Base-by-base conservation (phyloP, 352 stramenopile species). In the Pythium folliculosum region DNA sequence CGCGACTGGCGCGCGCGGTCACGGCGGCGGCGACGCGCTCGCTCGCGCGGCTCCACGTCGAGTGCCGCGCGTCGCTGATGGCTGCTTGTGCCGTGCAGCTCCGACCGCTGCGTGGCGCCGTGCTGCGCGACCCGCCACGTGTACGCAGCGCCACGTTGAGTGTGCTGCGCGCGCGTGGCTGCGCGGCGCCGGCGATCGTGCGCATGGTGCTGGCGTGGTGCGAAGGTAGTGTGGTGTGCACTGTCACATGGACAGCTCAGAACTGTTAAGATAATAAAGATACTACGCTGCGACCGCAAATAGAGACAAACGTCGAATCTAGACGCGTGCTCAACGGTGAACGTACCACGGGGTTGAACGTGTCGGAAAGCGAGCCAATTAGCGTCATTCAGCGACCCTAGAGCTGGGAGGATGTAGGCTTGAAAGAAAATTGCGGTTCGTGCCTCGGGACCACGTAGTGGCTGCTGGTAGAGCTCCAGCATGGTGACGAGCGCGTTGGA, bases 91-190 rank as follows among this genome's bases (percentile, higher is more conserved):
- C 14, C 35, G 48, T 10, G 48, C 23, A 35, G 25, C 17, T 54
- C 10, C 9, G 23, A 3, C 48, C 48, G 9, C 14, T 54, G 48
- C 10, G 48, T 17, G 48, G n/a, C 16, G 5, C 13, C n/a, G 53
- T 49, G 53, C n/a, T 60, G 35, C 32, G 3, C 8, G 53, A 60
- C 14, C 35, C 53, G n/a, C 35, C 37, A 35, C 54, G 54, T 22
- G 37, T 50, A 5, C 43, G 21, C 2, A 13, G 38, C 22, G 54
- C 54, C 0, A 38, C 50, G 22, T n/a, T 61, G 37, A 61, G 54
- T 22, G 54, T 61, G 21, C n/a, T 61, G 37, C 35, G 38, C 16
- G 54, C 22, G n/a, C 38, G 21, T 25, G 17, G 17, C n/a, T 51
- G 54, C 22, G 19, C 12, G 5, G 21, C 14, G 9, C 35, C n/a